Evolutionary conservation across 1,284 basidiomycete species (phyloP), one percentile per base, ranked within the genome.

Genomic region (Ustilago esculenta): DNA sequence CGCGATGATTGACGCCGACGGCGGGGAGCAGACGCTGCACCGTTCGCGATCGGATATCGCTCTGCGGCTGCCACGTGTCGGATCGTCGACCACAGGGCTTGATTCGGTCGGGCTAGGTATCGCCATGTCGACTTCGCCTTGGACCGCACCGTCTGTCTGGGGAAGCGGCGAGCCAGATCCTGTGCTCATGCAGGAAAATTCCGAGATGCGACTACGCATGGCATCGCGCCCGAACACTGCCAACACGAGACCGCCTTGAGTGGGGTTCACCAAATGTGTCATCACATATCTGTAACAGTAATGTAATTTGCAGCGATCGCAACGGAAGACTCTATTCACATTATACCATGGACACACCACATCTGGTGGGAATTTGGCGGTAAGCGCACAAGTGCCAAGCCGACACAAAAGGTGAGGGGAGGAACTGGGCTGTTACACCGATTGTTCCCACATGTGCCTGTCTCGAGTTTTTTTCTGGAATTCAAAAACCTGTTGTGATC

Each of bases 201-300:
- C 48, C 17, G 35, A 52, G 37, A 56, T 49, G 60, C 53, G 60
- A 17, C 23, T 56, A 32, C 60, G 60, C n/a, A 64, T 61, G 51
- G 58, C 58, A 8, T 44, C 40, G 3, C 44, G 33, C 4, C 50
- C 45, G 5, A n/a, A 24, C 21, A 29, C 40, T 9, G 39, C 30
- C 33, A 36, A 17, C 34, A 20, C 15, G n/a, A 53, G 21, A 29
- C 34, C 15, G 3, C 17, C 32, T 42, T 17, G 25, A 42, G 15
- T n/a, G n/a, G n/a, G n/a, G n/a, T n/a, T n/a, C n/a, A n/a, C n/a
- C n/a, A n/a, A n/a, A n/a, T n/a, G n/a, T n/a, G n/a, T n/a, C n/a
- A n/a, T n/a, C n/a, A n/a, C n/a, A n/a, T n/a, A n/a, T n/a, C n/a
- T n/a, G n/a, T n/a, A n/a, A n/a, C n/a, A n/a, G n/a, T n/a, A n/a